Evolutionary conservation across 2,329 filamentous ascomycete genomes (phyloP).

Genomic region (Thelonectria blattea): DNA sequence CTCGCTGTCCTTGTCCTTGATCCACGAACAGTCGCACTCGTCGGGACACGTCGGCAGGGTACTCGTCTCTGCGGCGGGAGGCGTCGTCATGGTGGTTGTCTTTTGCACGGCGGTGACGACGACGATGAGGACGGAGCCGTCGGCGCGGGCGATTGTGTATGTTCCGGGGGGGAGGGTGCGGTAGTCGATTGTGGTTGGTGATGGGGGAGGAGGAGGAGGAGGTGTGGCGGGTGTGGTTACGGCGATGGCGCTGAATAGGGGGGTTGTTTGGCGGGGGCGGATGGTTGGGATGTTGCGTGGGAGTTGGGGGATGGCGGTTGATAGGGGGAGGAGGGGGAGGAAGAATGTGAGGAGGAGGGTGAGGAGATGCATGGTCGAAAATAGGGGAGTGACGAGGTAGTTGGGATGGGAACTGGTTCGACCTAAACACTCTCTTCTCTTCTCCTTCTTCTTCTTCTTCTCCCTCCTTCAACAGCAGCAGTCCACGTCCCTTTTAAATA

Average conservation of each 20-base stretch:
- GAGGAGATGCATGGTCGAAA: background rate
- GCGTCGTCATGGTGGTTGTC: background rate
- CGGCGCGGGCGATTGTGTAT: slow-evolving; percentile 31
- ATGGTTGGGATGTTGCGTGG: background rate
- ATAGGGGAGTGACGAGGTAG: background rate
- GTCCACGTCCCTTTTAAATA: background rate
- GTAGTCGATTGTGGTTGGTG: slow-evolving; percentile 27
- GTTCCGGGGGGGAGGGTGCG: slow-evolving; percentile 35
- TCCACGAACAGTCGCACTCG: slow-evolving; percentile 38
- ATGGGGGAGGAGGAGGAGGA: too few relatives aligned
- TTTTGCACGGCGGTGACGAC: slow-evolving; percentile 24
- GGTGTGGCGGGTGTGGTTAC: background rate
- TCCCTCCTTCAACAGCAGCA: background rate
- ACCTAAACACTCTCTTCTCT: background rate
- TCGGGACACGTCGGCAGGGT: slow-evolving; percentile 19
- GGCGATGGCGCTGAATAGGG: background rate
- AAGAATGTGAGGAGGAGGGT: background rate
- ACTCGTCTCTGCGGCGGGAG: slow-evolving; percentile 4
- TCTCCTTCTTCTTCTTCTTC: background rate
- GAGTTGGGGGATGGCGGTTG: background rate
- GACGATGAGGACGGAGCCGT: slow-evolving; percentile 27
- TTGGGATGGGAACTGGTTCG: background rate
- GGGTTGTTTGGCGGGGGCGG: background rate
- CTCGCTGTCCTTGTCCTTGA: slow-evolving; percentile 36
- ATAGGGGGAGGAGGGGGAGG: background rate